phyloP scores from a whole-genome alignment of 495 filamentous ascomycete species.

The Penicillium cosmopolitanum region DNA sequence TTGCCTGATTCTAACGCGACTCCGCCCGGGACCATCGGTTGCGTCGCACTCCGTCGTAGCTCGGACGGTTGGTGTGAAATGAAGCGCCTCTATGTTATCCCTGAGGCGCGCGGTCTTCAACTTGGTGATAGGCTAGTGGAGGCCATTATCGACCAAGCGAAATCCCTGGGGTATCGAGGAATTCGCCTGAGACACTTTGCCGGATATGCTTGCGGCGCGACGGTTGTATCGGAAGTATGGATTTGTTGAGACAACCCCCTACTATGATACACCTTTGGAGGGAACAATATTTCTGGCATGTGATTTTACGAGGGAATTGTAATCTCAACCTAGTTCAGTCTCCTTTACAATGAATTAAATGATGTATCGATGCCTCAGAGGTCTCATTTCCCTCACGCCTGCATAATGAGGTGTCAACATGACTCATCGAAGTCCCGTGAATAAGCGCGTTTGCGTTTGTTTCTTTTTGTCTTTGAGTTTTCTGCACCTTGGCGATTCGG shows the following conservation, averaged over 20 bases:
- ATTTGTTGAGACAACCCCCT: slow-evolving; percentile 56
- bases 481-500: slow-evolving; percentile 1
- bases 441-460: slow-evolving; percentile 29
- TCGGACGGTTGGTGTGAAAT: slow-evolving; percentile 55
- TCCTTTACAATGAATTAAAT: neutral
- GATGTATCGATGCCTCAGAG: neutral
- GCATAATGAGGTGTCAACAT: slow-evolving; percentile 13
- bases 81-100: slow-evolving; percentile 60
- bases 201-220: slow-evolving; percentile 56
- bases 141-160: slow-evolving; percentile 48
- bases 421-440: slow-evolving; percentile 29
- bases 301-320: slow-evolving; percentile 21
- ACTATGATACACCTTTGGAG: slow-evolving; percentile 60
- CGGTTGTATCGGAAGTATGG: slow-evolving; percentile 53
- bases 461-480: slow-evolving; percentile 12
- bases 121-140: slow-evolving; percentile 51
- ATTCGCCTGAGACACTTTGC: slow-evolving; percentile 62
- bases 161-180: slow-evolving; percentile 51
- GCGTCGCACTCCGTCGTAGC: slow-evolving; percentile 42
- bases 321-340: neutral
- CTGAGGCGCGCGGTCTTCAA: slow-evolving; percentile 48
- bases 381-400: slow-evolving; percentile 1
- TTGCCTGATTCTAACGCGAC: neutral
- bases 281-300: slow-evolving; percentile 48
- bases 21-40: slow-evolving; percentile 44